Percentiles rank a stretch among this genome's conserved stretches.
phyloP scores from a whole-genome alignment of 805 yeast genomes.

The Kodamaea fukazawae region DNA sequence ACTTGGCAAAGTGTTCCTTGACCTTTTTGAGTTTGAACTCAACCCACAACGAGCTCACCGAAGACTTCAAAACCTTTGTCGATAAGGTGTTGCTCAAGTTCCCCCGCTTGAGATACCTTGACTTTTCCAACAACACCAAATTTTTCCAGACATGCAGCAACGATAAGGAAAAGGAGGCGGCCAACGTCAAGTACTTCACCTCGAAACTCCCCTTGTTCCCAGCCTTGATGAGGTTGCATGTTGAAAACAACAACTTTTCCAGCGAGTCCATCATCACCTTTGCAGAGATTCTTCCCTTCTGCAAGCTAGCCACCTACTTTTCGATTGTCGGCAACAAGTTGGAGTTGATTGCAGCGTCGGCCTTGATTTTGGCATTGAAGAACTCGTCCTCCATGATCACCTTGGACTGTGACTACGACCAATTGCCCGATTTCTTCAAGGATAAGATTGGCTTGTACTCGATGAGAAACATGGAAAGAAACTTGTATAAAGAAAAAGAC shows the following conservation, averaged over 20 bases:
- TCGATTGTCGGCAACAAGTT: conserved; percentile 65
- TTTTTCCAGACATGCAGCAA: conserved; percentile 47
- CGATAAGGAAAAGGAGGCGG: background rate
- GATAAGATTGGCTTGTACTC: conserved; percentile 76
- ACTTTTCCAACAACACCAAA: conserved; percentile 65
- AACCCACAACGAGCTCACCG: conserved; percentile 53
- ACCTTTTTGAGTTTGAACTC: conserved; percentile 61
- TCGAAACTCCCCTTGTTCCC: conserved; percentile 68
- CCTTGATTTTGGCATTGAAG: conserved; percentile 68
- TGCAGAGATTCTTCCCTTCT: conserved; percentile 67
- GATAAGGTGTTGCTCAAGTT: conserved; percentile 51
- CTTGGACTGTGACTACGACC: conserved; percentile 66
- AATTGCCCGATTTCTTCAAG: conserved; percentile 58
- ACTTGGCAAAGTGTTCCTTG: conserved; percentile 22
- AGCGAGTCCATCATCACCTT: conserved; percentile 55
- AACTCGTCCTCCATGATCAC: conserved; percentile 64
- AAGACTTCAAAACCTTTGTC: conserved; percentile 46
- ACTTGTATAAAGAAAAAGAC: conserved; percentile 36
- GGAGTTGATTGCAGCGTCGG: conserved; percentile 58
- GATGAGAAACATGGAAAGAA: conserved; percentile 75
- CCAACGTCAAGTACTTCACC: conserved; percentile 53
- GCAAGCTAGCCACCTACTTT: conserved; percentile 63
- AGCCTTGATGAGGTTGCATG: conserved; percentile 59
- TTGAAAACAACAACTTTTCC: conserved; percentile 65
- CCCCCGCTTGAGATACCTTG: conserved; percentile 66